Conservation (phyloP, 1,284 basidiomycete species). For the Sporisorium iseilematis-ciliati region DNA sequence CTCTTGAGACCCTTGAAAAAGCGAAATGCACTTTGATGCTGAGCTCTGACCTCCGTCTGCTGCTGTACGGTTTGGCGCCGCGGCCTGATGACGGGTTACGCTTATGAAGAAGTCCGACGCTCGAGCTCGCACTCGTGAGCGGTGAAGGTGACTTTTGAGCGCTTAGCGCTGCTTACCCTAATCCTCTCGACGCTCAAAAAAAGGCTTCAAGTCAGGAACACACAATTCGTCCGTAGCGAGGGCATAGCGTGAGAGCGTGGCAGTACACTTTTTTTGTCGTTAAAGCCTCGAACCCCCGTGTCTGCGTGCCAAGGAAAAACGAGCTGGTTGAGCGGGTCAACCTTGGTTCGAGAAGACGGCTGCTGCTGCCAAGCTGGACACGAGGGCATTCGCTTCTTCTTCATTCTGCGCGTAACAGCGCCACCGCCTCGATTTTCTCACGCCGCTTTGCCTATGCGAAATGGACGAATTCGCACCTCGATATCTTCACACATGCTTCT, state of each 20-base stretch:
- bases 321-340: too few relatives aligned
- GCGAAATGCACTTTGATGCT: background rate
- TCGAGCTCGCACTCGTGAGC: too few relatives aligned
- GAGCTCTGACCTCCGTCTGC: background rate
- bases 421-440: background rate
- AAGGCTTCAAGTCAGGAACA: background rate
- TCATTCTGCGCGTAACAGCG: background rate
- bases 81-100: too few relatives aligned
- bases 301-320: background rate
- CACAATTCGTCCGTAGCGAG: background rate
- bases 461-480: too few relatives aligned
- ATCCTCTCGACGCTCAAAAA: background rate
- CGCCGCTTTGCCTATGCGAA: background rate
- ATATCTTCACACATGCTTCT: too few relatives aligned
- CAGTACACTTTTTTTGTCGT: background rate
- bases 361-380: constrained; percentile 1
- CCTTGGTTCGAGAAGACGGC: background rate
- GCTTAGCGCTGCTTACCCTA: background rate
- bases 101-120: too few relatives aligned
- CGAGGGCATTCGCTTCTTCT: background rate
- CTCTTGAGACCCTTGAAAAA: background rate
- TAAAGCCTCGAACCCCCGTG: background rate
- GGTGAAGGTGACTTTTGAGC: too few relatives aligned
- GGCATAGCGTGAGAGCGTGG: constrained; percentile 11
- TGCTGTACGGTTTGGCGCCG: background rate